Evolutionary conservation across 1,284 basidiomycete genomes (phyloP).

Genomic region (Ceratobasidium sp.): DNA sequence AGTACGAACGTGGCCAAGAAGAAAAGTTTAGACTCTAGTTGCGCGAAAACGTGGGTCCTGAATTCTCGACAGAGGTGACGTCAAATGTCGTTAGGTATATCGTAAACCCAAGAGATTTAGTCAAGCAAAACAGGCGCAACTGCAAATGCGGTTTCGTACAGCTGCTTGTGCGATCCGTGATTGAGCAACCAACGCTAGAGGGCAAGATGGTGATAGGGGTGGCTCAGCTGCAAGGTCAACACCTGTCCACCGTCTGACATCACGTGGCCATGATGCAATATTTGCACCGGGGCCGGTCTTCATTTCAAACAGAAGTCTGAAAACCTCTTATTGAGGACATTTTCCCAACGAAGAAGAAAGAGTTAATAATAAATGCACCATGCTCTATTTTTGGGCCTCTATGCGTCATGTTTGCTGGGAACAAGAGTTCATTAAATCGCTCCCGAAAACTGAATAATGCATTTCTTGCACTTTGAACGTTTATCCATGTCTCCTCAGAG

Average conservation of each 20-base stretch:
- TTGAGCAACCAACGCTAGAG: neutral
- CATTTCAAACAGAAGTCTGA: neutral
- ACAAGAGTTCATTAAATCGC: too few species aligned
- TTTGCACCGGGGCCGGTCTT: neutral
- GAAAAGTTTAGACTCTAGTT: neutral
- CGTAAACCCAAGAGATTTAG: slow-evolving; percentile 15
- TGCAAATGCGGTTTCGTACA: too few species aligned
- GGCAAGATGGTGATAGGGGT: neutral
- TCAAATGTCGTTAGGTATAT: slow-evolving; percentile 34
- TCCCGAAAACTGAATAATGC: too few species aligned
- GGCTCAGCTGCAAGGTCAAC: neutral
- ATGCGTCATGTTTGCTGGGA: too few species aligned
- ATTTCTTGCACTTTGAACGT: too few species aligned
- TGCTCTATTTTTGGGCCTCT: too few species aligned
- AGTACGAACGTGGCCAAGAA: neutral
- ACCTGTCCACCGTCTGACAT: neutral
- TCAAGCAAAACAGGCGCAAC: neutral
- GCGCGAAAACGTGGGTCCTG: neutral
- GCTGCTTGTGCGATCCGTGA: neutral
- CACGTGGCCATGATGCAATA: neutral
- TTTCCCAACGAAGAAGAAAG: neutral
- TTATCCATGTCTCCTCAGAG: too few species aligned
- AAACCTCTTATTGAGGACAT: neutral
- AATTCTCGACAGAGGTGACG: slow-evolving; percentile 19
- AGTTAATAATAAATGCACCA: neutral